Conservation (phyloP, 176 grass and related monocot genomes). For the Oryza glaberrima region DNA sequence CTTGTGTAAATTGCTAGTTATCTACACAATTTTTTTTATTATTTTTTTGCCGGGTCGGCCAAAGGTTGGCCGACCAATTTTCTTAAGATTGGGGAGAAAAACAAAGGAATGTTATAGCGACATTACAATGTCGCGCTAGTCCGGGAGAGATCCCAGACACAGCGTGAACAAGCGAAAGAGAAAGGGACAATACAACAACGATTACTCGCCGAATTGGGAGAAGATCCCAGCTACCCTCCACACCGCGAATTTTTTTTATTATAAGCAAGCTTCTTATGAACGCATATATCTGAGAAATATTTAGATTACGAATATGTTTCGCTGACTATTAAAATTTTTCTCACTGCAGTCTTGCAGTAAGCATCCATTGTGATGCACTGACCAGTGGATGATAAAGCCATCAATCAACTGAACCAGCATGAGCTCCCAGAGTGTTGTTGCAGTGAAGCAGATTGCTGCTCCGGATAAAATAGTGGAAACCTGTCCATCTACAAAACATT, state of each 20-base stretch:
- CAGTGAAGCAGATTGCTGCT: conserved; percentile 38
- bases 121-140: too few relatives aligned
- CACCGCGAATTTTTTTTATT: not conserved
- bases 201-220: too few relatives aligned
- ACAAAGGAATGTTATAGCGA: too few relatives aligned
- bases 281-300: not conserved
- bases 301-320: not conserved
- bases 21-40: not conserved
- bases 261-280: conserved; percentile 3
- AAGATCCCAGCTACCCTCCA: too few relatives aligned
- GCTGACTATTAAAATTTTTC: not conserved
- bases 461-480: conserved; percentile 44
- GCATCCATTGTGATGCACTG: conserved; percentile 13
- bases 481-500: conserved; percentile 51
- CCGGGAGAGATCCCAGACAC: too few relatives aligned
- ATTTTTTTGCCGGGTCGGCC: too few relatives aligned
- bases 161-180: too few relatives aligned
- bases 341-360: not conserved
- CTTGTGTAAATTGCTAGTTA: not conserved
- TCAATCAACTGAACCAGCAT: conserved; percentile 40
- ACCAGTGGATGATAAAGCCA: not conserved
- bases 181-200: too few relatives aligned
- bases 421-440: conserved; percentile 58
- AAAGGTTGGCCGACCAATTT: too few relatives aligned
- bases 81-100: too few relatives aligned